Base-by-base conservation (phyloP, 345 rosid genomes). In the Melastoma malabathricum region DNA sequence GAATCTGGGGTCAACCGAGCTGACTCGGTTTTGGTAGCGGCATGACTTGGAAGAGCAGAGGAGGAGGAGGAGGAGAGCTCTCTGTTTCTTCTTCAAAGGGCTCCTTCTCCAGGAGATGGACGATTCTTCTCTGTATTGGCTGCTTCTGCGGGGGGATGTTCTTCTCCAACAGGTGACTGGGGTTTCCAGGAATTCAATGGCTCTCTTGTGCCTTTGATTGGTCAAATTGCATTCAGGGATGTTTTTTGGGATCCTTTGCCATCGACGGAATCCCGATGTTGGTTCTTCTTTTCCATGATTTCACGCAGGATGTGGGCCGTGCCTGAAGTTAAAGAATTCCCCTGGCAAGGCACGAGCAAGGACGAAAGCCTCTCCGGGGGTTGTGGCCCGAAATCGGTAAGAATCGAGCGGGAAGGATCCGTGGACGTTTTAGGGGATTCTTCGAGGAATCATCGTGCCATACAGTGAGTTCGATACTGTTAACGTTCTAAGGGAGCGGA, bases 91-190 rank as follows among this genome's bases (percentile, higher is more conserved):
- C 71, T 68, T 52, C 75, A 4, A 77, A 60, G 72, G 62, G 73
- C 61, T 46, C 64, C 48, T 80, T 82, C 49, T 77, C 98, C 1
- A 82, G 60, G 78, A 92, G 80, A 78, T 84, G 92, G 98, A 60
- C 86, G 54, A 57, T 84, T 38, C 60, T 87, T 62, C 74, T 92
- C 67, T 92, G 95, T 61, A 68, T 86, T 60, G 93, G 94, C 20
- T 86, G 93, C 75, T 84, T 90, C 72, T 86, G 92, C 64, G 84
- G 82, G 3, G 98, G 98, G 57, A 72, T 82, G 81, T 79, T 90
- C 53, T 86, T 90, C 74, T 84, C 95, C 47, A 82, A 73, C 64
- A 70, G 85, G 89, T 82, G 56, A 59, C 15, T 65, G 60, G 43
- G 18, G 5, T 45, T 18, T 50, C 45, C 13, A 54, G 25, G 1